phyloP scores from a whole-genome alignment of 495 filamentous ascomycete species.

The Opeltia flavorubescens region DNA sequence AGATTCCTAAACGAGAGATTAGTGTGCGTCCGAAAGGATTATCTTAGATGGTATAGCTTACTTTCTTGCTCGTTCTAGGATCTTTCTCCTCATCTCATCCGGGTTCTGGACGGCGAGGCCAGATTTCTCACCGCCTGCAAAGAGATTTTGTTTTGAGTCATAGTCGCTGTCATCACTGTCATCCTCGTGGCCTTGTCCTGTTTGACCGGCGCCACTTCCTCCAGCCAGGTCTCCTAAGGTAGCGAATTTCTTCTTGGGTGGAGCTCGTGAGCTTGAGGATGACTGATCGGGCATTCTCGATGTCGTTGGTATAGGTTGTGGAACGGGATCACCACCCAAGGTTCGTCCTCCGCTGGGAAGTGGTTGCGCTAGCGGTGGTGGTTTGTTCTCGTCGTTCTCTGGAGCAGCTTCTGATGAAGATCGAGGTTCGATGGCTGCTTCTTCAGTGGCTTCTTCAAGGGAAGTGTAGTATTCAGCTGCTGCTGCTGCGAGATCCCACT shows the following conservation, averaged over 20 bases:
- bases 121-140: conserved; percentile 93
- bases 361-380: conserved; percentile 2
- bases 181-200: conserved; percentile 39
- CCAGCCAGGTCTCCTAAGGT: conserved; percentile 38
- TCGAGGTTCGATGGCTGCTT: conserved; percentile 18
- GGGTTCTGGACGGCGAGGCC: conserved; percentile 92
- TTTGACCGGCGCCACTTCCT: conserved; percentile 17
- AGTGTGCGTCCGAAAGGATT: not conserved
- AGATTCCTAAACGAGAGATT: conserved; percentile 32
- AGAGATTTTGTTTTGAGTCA: conserved; percentile 61
- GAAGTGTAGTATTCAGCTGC: conserved; percentile 56
- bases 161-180: conserved; percentile 48
- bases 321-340: conserved; percentile 20
- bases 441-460: conserved; percentile 40
- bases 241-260: conserved; percentile 38
- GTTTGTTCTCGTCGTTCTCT: not conserved
- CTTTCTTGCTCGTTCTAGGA: conserved; percentile 71
- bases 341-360: conserved; percentile 22
- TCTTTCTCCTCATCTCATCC: conserved; percentile 54
- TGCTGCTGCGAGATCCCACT: conserved; percentile 58
- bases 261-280: conserved; percentile 21
- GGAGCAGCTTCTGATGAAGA: conserved; percentile 10
- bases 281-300: conserved; percentile 18
- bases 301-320: conserved; percentile 12
- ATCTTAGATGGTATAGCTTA: conserved; percentile 24